Evolutionary conservation across 352 stramenopile species (phyloP).

Genomic region (Blastocystis hominis): DNA sequence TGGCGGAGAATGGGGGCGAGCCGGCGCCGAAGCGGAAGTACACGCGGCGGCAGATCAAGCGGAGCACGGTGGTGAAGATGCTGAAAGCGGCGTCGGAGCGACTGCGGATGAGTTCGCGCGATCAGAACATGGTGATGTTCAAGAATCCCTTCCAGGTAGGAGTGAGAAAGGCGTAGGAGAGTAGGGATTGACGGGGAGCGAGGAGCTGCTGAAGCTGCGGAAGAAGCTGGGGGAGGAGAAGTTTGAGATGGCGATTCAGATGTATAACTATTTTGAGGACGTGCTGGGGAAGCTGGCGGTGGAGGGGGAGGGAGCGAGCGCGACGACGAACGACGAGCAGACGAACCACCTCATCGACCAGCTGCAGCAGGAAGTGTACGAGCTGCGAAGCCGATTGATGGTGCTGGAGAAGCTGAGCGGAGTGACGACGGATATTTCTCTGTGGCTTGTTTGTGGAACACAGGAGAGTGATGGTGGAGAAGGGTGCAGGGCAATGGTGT

Average conservation of each 20-base stretch:
- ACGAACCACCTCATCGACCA: slow-evolving; percentile 25
- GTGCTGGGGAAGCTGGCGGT: neutral
- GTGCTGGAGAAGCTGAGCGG: slow-evolving; percentile 32
- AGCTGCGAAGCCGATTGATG: neutral
- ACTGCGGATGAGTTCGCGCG: neutral
- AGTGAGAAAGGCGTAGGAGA: neutral
- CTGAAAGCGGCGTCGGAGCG: slow-evolving; percentile 14
- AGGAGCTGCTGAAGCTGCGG: slow-evolving; percentile 34
- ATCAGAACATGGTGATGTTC: slow-evolving; percentile 38
- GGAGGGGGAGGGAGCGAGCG: neutral
- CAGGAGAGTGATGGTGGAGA: neutral
- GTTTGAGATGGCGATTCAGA: slow-evolving; percentile 55
- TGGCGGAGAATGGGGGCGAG: neutral
- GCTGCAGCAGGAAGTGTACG: slow-evolving; percentile 25
- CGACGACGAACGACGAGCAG: neutral
- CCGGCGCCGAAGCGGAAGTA: slow-evolving; percentile 39
- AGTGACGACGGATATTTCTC: neutral
- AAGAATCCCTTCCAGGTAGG: slow-evolving; percentile 56
- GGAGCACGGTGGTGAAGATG: slow-evolving; percentile 20
- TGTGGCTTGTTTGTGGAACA: slow-evolving; percentile 1
- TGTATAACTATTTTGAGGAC: slow-evolving; percentile 57
- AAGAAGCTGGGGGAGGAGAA: slow-evolving; percentile 58
- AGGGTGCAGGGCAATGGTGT: too few species aligned
- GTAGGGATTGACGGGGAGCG: slow-evolving; percentile 36
- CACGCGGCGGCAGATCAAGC: neutral